Conservation (phyloP, 805 yeast genomes). For the Wickerhamiella cacticola region DNA sequence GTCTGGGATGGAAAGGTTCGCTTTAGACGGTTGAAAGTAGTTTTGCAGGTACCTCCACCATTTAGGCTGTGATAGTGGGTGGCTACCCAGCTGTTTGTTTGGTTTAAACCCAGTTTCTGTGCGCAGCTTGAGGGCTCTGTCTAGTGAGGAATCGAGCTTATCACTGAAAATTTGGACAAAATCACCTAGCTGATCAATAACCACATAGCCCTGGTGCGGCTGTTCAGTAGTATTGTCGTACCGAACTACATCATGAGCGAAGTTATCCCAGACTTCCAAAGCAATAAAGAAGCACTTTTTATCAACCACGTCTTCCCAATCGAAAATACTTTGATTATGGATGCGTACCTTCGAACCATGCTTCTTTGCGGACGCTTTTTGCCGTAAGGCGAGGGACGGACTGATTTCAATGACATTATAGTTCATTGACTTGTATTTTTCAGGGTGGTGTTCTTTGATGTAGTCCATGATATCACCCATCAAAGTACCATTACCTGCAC, state of each 20-base stretch:
- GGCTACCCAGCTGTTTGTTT: conserved; percentile 32
- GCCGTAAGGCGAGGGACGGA: conserved; percentile 39
- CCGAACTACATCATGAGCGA: conserved; percentile 69
- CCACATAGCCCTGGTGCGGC: conserved; percentile 69
- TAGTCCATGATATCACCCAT: conserved; percentile 65
- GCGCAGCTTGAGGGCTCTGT: conserved; percentile 42
- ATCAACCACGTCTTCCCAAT: conserved; percentile 48
- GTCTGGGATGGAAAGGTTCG: conserved; percentile 57
- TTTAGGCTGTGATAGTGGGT: conserved; percentile 49
- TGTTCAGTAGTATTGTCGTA: conserved; percentile 55
- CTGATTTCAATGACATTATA: conserved; percentile 68
- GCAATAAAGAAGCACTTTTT: conserved; percentile 71
- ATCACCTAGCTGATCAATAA: conserved; percentile 60
- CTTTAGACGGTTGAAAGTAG: conserved; percentile 51
- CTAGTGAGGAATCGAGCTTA: conserved; percentile 43
- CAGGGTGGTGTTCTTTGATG: conserved; percentile 51
- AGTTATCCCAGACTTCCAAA: conserved; percentile 71
- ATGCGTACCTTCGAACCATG: conserved; percentile 50
- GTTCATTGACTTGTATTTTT: conserved; percentile 53
- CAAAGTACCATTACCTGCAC: conserved; percentile 81
- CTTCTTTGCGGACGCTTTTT: conserved; percentile 30
- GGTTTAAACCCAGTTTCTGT: conserved; percentile 19
- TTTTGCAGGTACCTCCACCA: conserved; percentile 36
- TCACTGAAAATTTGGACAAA: conserved; percentile 61
- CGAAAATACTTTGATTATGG: conserved; percentile 62